phyloP scores from a whole-genome alignment of 345 rosid genomes.

The Firmiana major region DNA sequence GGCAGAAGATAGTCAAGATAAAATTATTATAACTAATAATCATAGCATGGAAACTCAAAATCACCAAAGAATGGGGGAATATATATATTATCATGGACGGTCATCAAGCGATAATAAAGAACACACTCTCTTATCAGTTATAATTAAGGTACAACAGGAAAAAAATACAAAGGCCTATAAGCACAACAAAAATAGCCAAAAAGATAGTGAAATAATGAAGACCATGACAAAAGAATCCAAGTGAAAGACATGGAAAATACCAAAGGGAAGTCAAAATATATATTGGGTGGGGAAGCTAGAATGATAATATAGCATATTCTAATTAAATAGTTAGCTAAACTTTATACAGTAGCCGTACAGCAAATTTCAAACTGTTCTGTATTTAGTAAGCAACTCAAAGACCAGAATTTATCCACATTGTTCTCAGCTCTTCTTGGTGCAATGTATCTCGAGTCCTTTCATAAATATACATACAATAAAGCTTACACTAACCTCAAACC shows the following conservation, averaged over 20 bases:
- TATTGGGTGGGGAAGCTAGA: not conserved
- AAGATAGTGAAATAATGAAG: not conserved
- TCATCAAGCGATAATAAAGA: not conserved
- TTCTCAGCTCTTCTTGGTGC: not conserved
- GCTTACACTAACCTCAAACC: conserved; percentile 56
- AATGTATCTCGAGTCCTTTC: not conserved
- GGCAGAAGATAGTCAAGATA: conserved; percentile 16
- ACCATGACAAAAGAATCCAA: not conserved
- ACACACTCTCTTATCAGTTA: not conserved
- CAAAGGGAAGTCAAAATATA: conserved; percentile 3
- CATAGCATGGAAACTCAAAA: not conserved
- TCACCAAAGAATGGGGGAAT: not conserved
- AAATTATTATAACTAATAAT: not conserved
- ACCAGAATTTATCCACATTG: not conserved
- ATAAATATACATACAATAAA: not conserved
- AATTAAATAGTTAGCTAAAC: not conserved
- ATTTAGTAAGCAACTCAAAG: conserved; percentile 1
- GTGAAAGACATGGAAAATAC: not conserved
- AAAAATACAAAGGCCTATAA: conserved; percentile 1
- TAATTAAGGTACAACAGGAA: not conserved
- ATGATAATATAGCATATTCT: not conserved
- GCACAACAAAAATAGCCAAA: not conserved
- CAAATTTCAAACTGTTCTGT: not conserved
- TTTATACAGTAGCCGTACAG: not conserved
- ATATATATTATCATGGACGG: not conserved